phyloP scores from a whole-genome alignment of 108 stramenopile species.

The Fragilaria crotonensis region DNA sequence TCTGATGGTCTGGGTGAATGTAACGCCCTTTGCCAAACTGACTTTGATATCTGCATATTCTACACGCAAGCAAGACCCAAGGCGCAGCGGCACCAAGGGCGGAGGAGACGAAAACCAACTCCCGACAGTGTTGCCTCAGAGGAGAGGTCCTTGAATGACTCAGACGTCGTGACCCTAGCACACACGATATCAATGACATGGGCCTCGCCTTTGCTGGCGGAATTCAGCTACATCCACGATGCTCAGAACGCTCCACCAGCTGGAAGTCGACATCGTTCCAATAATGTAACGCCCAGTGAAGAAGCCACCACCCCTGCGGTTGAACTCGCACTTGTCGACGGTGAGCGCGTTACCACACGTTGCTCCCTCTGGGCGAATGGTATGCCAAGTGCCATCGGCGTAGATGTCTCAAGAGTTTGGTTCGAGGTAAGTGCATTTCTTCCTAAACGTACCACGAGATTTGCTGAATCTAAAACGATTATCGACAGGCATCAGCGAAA shows the following conservation, averaged over 20 bases:
- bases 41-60: slow-evolving; percentile 29
- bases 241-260: slow-evolving; percentile 36
- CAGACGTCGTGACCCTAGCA: slow-evolving; percentile 47
- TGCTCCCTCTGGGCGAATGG: slow-evolving; percentile 37
- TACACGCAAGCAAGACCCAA: slow-evolving; percentile 25
- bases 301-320: slow-evolving; percentile 4
- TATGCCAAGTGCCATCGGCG: slow-evolving; percentile 25
- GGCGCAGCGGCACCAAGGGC: slow-evolving; percentile 1
- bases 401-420: slow-evolving; percentile 28
- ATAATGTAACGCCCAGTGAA: slow-evolving; percentile 2
- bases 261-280: slow-evolving; percentile 46
- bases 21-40: slow-evolving; percentile 27
- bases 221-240: slow-evolving; percentile 27
- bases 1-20: background rate
- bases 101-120: background rate
- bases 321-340: slow-evolving; percentile 48
- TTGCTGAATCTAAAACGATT: too few species aligned
- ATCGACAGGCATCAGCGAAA: too few species aligned
- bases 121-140: slow-evolving; percentile 15
- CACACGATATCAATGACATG: slow-evolving; percentile 41
- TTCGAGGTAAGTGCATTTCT: slow-evolving; percentile 57
- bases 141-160: slow-evolving; percentile 3
- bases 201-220: slow-evolving; percentile 50
- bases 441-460: too few species aligned
- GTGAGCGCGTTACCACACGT: slow-evolving; percentile 33